Evolutionary conservation across 495 filamentous ascomycete species (phyloP).

Genomic region (Penicillium paradoxum): DNA sequence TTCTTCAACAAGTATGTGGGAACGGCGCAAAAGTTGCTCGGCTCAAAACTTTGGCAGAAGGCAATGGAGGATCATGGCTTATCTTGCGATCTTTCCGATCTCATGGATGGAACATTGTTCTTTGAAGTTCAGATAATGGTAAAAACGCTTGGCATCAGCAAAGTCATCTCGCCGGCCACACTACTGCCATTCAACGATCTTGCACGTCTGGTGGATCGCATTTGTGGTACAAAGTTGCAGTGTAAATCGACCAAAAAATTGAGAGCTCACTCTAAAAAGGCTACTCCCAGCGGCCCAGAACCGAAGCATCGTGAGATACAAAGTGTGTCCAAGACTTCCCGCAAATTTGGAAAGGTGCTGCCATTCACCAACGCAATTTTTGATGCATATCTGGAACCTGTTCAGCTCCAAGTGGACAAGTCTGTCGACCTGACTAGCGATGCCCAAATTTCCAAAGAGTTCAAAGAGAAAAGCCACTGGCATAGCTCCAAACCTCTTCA

Average conservation of each 20-base stretch:
- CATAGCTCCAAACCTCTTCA: conserved; percentile 55
- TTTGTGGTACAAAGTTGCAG: background rate
- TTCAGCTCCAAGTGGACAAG: conserved; percentile 40
- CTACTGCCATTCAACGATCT: background rate
- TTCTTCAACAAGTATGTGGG: conserved; percentile 12
- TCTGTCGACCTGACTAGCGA: conserved; percentile 6
- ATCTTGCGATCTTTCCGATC: conserved; percentile 53
- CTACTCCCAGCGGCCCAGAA: no score
- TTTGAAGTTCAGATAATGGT: conserved; percentile 13
- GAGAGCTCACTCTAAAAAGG: no score
- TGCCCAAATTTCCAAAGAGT: conserved; percentile 31
- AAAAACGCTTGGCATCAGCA: background rate
- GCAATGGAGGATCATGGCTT: background rate
- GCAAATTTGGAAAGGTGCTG: background rate
- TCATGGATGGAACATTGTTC: conserved; percentile 63
- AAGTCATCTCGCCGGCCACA: background rate
- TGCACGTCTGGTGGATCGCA: background rate
- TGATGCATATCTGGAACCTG: conserved; percentile 51
- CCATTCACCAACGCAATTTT: conserved; percentile 32
- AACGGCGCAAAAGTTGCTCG: background rate
- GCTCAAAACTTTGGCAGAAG: background rate
- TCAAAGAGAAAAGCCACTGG: conserved; percentile 60
- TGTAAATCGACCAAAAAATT: background rate
- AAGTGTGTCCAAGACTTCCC: background rate
- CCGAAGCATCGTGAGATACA: no score